Base-by-base conservation (phyloP, 352 stramenopile species). In the Phytopythium montanum region DNA sequence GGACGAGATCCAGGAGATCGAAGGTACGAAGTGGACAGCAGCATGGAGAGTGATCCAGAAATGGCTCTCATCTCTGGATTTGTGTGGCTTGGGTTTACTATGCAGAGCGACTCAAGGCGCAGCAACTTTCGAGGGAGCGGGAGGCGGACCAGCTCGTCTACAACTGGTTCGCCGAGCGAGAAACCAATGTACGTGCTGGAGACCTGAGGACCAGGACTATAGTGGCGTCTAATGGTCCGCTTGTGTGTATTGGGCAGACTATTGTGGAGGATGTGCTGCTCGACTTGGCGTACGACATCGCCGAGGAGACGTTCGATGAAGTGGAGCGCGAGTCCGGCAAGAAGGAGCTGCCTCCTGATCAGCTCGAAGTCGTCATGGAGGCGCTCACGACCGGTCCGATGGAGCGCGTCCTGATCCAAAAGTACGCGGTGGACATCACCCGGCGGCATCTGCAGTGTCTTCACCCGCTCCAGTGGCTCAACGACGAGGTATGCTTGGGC, bases 391-490 rank as follows among this genome's bases (percentile, higher is more conserved):
- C 73, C 23, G 84, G 84, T 0, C 69, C 76, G 0, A 67, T 74
- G 36, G 72, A 77, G 42, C 75, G 88, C 53, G 71, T 95, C 19
- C 62, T 95, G 16, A 79, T 91, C 28, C 66, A 86, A 42, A 95
- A 95, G 61, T 95, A 83, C 67, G 88, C 91, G 31, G 81, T 93
- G 19, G 80, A 88, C 34, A 87, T 95, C 59, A 90, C 79, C 14
- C 82, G 86, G 8, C 70, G 72, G 46, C 75, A 88, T 38, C 60
- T 95, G 61, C 82, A 92, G 57, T 90, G 81, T 41, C 66, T 95
- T 38, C 68, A 86, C 19, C 84, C 84, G 10, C 44, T 67, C 28
- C 66, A 72, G 49, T 95, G 86, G 86, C 66, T 95, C 33, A 95
- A 95, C 56, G 86, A 95, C 51, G 86, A 91, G 73, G 81, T 90